Evolutionary conservation across 2,329 filamentous ascomycete genomes (phyloP).

Genomic region (Cladosporium sp.): DNA sequence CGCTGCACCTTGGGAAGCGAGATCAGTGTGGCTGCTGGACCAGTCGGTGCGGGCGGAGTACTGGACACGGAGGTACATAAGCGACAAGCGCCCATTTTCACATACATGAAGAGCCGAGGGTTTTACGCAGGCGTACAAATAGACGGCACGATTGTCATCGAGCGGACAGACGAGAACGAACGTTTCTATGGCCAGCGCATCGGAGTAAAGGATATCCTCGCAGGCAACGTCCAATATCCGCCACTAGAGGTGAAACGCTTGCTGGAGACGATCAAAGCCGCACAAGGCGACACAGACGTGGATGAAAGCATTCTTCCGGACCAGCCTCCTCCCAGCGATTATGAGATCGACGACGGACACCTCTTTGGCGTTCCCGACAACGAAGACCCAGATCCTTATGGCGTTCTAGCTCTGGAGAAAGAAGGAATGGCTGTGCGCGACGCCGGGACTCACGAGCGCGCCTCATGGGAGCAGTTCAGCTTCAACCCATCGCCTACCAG

Average conservation of each 20-base stretch:
- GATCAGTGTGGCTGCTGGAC: slow-evolving; percentile 68
- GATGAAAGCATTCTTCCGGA: slow-evolving; percentile 62
- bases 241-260: slow-evolving; percentile 54
- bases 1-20: slow-evolving; percentile 77
- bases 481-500: slow-evolving; percentile 72
- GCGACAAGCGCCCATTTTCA: slow-evolving; percentile 66
- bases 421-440: slow-evolving; percentile 85
- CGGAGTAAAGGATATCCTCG: slow-evolving; percentile 56
- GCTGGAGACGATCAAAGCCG: slow-evolving; percentile 78
- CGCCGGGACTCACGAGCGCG: slow-evolving; percentile 70
- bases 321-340: slow-evolving; percentile 71
- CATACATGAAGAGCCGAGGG: slow-evolving; percentile 82
- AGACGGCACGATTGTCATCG: slow-evolving; percentile 80
- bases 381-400: slow-evolving; percentile 86
- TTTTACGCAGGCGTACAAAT: slow-evolving; percentile 83
- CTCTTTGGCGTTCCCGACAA: slow-evolving; percentile 71
- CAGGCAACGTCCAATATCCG: slow-evolving; percentile 53
- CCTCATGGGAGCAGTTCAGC: slow-evolving; percentile 74
- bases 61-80: slow-evolving; percentile 65
- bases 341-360: slow-evolving; percentile 47
- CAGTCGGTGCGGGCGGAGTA: slow-evolving; percentile 67
- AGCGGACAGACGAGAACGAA: slow-evolving; percentile 82
- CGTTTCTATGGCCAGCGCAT: slow-evolving; percentile 70
- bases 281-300: slow-evolving; percentile 73
- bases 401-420: slow-evolving; percentile 82